phyloP scores from a whole-genome alignment of 352 stramenopile genomes.

The Phytophthora aleatoria region DNA sequence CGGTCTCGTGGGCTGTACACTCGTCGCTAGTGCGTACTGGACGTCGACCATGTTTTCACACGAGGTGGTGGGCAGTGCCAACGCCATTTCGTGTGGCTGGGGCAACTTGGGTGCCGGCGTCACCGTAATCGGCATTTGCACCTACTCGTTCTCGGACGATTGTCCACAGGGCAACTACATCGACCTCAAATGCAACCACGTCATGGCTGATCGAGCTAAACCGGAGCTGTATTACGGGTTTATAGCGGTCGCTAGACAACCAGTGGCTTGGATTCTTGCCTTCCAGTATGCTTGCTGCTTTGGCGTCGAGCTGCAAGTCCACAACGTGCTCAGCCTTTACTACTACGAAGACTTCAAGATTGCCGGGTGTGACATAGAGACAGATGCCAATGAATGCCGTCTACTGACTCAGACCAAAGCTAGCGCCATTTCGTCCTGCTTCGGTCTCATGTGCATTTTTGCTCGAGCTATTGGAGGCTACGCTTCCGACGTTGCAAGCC shows the following conservation, averaged over 20 bases:
- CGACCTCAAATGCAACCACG: constrained; percentile 47
- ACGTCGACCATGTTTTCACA: constrained; percentile 32
- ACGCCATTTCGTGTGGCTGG: constrained; percentile 84
- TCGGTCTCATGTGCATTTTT: constrained; percentile 95
- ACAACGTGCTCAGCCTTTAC: constrained; percentile 92
- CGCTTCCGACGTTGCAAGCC: constrained; percentile 45
- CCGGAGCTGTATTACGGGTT: constrained; percentile 33
- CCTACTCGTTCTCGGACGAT: constrained; percentile 29
- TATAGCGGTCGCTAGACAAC: constrained; percentile 39
- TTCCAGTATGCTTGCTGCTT: constrained; percentile 94
- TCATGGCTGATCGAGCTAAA: constrained; percentile 43
- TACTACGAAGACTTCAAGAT: constrained; percentile 87
- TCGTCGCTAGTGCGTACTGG: constrained; percentile 43
- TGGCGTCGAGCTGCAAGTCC: constrained; percentile 93
- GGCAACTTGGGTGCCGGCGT: constrained; percentile 92
- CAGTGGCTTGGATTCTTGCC: constrained; percentile 90
- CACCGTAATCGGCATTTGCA: constrained; percentile 58
- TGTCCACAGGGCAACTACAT: constrained; percentile 50
- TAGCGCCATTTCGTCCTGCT: constrained; percentile 87
- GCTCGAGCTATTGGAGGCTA: constrained; percentile 84
- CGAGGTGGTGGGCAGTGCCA: constrained; percentile 27
- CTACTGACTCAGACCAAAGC: constrained; percentile 41
- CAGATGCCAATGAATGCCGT: constrained; percentile 24
- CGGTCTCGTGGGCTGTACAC: constrained; percentile 89
- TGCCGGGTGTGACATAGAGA: constrained; percentile 38